phyloP scores from a whole-genome alignment of 2,329 filamentous ascomycete species.

The Apiospora sp. region DNA sequence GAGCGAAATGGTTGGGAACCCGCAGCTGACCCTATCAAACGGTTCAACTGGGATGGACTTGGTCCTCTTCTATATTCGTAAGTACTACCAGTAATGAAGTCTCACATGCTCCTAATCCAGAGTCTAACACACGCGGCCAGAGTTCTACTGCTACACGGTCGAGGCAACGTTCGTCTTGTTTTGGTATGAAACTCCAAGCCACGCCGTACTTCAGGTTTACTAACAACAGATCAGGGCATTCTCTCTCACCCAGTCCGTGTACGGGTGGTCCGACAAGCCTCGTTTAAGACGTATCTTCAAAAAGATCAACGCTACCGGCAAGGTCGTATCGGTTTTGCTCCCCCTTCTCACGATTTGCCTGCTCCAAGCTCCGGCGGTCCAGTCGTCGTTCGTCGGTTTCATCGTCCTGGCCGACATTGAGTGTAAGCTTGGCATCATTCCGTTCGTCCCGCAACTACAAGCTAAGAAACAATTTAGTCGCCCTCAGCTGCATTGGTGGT shows the following conservation, averaged over 20 bases:
- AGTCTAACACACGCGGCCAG: not conserved
- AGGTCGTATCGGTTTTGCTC: conserved; percentile 29
- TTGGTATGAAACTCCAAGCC: not conserved
- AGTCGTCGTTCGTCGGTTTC: conserved; percentile 28
- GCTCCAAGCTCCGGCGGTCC: conserved; percentile 29
- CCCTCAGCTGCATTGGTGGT: conserved; percentile 46
- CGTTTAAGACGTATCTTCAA: conserved; percentile 24
- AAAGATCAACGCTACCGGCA: conserved; percentile 28
- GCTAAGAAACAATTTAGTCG: conserved; percentile 41
- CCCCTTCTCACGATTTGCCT: conserved; percentile 32
- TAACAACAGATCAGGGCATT: conserved; percentile 26
- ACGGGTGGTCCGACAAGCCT: conserved; percentile 28
- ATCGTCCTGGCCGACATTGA: conserved; percentile 31
- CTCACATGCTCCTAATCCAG: not conserved
- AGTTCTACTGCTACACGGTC: conserved; percentile 30
- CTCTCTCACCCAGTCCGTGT: conserved; percentile 31
- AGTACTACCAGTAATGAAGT: not conserved
- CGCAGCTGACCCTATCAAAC: conserved; percentile 29
- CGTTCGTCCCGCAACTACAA: not conserved
- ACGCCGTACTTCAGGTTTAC: not conserved
- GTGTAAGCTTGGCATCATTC: conserved; percentile 22
- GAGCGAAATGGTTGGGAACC: conserved; percentile 24
- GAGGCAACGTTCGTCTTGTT: conserved; percentile 28
- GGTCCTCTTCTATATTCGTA: conserved; percentile 34
- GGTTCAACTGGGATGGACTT: conserved; percentile 29